A percentile compares a stretch with the other conserved stretches of the same genome.
phyloP scores from a whole-genome alignment of 257 asterid genomes.

The Solanum pimpinellifolium region DNA sequence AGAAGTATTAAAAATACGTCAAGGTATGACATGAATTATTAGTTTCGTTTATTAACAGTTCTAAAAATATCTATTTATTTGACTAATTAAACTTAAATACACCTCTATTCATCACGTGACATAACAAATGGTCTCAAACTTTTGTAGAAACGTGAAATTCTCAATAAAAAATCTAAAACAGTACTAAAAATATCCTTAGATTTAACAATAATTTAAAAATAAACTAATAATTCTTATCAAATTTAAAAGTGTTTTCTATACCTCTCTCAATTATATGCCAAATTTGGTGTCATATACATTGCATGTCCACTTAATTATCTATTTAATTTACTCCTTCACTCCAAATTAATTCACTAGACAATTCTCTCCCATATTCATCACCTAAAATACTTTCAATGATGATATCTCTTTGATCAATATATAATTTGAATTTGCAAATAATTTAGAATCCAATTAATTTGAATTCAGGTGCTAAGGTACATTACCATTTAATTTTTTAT shows the following conservation, averaged over 20 bases:
- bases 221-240: too few relatives aligned
- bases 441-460: too few relatives aligned
- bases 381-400: too few relatives aligned
- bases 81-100: too few relatives aligned
- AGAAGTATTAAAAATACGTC: background rate
- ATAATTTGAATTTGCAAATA: background rate
- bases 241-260: too few relatives aligned
- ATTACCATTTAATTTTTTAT: too few relatives aligned
- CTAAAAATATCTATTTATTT: fast-evolving
- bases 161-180: fast-evolving
- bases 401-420: background rate
- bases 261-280: background rate
- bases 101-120: fast-evolving
- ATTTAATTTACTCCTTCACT: too few relatives aligned
- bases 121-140: too few relatives aligned
- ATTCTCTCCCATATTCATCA: too few relatives aligned
- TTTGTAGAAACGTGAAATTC: background rate
- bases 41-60: fast-evolving
- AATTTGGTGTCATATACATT: background rate
- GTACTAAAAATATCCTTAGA: too few relatives aligned
- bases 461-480: background rate
- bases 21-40: background rate
- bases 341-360: too few relatives aligned
- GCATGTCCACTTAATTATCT: background rate
- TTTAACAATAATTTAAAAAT: too few relatives aligned